Percentiles rank a stretch among this genome's conserved stretches.
These are phyloP conservation scores for Zygosaccharomyces siamensis DNA, from an alignment of 805 yeast species.

Conservation along the genomic window DNA sequence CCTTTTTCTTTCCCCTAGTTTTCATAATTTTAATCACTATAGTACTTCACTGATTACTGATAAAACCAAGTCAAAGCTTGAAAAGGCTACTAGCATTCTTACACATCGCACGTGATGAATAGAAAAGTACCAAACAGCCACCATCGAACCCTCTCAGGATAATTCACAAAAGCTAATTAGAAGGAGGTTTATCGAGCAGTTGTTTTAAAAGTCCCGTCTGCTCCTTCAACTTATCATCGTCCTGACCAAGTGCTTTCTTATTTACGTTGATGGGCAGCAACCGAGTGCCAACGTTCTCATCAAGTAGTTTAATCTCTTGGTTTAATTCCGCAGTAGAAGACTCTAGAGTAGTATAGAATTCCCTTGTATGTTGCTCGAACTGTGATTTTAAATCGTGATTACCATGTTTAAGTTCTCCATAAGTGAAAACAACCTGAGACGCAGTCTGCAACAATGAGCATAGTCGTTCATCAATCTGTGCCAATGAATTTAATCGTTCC, in stretches of 20 bases:
- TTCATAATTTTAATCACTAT: background rate
- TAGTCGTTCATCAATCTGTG: slow-evolving; percentile 26
- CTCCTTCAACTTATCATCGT: slow-evolving; percentile 31
- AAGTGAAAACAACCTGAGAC: slow-evolving; percentile 29
- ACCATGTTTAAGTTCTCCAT: slow-evolving; percentile 31
- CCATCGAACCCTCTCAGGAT: too few species aligned
- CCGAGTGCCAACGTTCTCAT: slow-evolving; percentile 31
- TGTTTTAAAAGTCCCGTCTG: slow-evolving; percentile 21
- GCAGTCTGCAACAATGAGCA: slow-evolving; percentile 29
- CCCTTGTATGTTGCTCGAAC: slow-evolving; percentile 27
- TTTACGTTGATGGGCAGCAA: slow-evolving; percentile 31
- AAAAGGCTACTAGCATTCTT: background rate
- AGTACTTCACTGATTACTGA: background rate
- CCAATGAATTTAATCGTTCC: slow-evolving; percentile 28
- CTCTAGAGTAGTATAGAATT: slow-evolving; percentile 26
- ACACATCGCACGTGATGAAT: background rate
- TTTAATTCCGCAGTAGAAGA: slow-evolving; percentile 22
- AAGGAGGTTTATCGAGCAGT: slow-evolving; percentile 2
- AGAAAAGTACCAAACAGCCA: background rate
- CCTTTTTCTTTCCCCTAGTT: background rate
- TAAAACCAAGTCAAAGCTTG: background rate
- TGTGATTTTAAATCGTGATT: slow-evolving; percentile 28
- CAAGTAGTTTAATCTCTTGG: slow-evolving; percentile 28
- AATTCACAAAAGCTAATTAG: background rate
- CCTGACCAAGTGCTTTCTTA: slow-evolving; percentile 33